phyloP scores from a whole-genome alignment of 768 basidiomycete species.

The Dictyophora rubrovolvata region DNA sequence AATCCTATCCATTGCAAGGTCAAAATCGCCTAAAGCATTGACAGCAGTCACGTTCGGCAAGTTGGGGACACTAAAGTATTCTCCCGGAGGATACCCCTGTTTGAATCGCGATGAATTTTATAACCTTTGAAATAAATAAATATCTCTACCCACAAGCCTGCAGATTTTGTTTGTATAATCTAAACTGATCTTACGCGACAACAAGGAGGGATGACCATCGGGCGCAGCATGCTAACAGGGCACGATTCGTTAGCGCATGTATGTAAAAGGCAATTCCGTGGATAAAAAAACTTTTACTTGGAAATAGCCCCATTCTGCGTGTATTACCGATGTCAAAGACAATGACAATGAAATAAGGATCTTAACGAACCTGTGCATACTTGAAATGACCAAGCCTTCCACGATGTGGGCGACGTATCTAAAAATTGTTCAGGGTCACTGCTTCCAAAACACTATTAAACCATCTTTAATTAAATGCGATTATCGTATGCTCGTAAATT shows the following conservation, averaged over 20 bases:
- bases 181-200: slow-evolving; percentile 67
- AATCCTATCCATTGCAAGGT: slow-evolving; percentile 66
- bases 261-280: not conserved
- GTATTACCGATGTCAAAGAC: not conserved
- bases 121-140: slow-evolving; percentile 8
- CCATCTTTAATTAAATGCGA: not conserved
- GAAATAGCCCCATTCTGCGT: slow-evolving; percentile 83
- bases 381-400: slow-evolving; percentile 87
- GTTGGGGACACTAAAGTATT: slow-evolving; percentile 59
- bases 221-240: slow-evolving; percentile 58
- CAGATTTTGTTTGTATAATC: slow-evolving; percentile 67
- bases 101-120: slow-evolving; percentile 7
- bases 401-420: slow-evolving; percentile 53
- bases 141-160: slow-evolving; percentile 36
- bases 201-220: slow-evolving; percentile 59
- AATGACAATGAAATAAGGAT: not conserved
- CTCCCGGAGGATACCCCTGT: slow-evolving; percentile 69
- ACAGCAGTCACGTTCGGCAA: slow-evolving; percentile 76
- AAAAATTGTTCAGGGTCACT: slow-evolving; percentile 58
- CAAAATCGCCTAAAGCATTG: slow-evolving; percentile 78
- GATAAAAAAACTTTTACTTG: slow-evolving; percentile 37
- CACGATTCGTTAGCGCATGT: not conserved
- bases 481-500: not conserved
- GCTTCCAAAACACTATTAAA: slow-evolving; percentile 73
- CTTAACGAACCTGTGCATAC: slow-evolving; percentile 50